phyloP scores from a whole-genome alignment of 1,284 basidiomycete genomes.

The Ganoderma lucidum region DNA sequence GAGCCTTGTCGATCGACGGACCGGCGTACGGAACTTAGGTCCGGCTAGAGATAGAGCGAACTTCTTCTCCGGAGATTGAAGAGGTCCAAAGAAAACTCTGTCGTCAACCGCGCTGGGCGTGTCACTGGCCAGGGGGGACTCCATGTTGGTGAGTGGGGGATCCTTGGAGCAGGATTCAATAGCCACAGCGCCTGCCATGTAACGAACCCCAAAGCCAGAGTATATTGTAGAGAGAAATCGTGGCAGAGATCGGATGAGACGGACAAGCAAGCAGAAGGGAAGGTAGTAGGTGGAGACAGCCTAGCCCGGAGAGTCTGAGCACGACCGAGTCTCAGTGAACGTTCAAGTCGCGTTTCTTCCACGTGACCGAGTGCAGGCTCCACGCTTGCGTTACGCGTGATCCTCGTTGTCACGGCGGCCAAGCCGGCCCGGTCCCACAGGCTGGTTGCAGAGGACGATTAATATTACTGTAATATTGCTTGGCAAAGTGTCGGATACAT shows the following conservation, averaged over 20 bases:
- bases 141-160: constrained; percentile 30
- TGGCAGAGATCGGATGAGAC: constrained; percentile 16
- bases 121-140: constrained; percentile 36
- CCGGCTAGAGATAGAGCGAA: constrained; percentile 45
- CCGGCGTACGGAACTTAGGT: constrained; percentile 44
- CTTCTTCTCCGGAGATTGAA: constrained; percentile 64
- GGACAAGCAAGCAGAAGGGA: constrained; percentile 6
- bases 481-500: too few species aligned
- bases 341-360: constrained; percentile 42
- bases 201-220: constrained; percentile 9
- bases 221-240: not conserved
- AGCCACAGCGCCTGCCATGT: constrained; percentile 29
- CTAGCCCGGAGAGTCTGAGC: not conserved
- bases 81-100: constrained; percentile 60
- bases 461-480: too few species aligned
- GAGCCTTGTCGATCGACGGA: constrained; percentile 61
- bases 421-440: not conserved
- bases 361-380: constrained; percentile 36
- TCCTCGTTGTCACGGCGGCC: not conserved
- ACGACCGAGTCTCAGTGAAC: constrained; percentile 26
- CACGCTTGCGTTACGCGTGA: constrained; percentile 25
- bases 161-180: constrained; percentile 21
- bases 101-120: constrained; percentile 36
- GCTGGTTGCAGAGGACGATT: too few species aligned
- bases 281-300: constrained; percentile 15